These are phyloP conservation scores for Cryptosporidium andersoni DNA, from an alignment of 169 alveolate genomes.

Conservation along the genomic window DNA sequence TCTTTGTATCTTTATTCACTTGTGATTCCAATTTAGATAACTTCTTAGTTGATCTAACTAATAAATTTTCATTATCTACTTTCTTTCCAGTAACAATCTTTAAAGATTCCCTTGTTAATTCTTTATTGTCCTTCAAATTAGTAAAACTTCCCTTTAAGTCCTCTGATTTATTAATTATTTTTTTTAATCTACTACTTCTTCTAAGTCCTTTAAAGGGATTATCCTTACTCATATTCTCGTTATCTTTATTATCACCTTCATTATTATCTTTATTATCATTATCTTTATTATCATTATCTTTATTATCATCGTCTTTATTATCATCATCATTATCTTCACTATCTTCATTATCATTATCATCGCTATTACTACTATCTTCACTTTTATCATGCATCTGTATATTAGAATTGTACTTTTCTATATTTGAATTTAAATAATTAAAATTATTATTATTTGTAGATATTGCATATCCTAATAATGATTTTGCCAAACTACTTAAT, in stretches of 20 bases:
- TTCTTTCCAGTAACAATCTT: not conserved
- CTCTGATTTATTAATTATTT: slow-evolving; percentile 1
- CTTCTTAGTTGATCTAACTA: not conserved
- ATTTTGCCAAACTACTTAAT: slow-evolving; percentile 36
- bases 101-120: not conserved
- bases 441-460: not conserved
- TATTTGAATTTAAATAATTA: not conserved
- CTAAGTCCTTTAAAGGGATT: not conserved
- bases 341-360: not conserved
- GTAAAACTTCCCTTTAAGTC: not conserved
- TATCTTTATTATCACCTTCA: not conserved
- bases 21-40: not conserved
- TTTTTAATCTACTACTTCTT: not conserved
- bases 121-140: not conserved
- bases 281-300: not conserved
- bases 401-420: not conserved
- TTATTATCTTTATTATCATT: not conserved
- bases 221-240: not conserved
- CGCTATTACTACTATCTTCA: not conserved
- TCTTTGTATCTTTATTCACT: not conserved
- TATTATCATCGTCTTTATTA: not conserved
- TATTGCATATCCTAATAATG: slow-evolving; percentile 28
- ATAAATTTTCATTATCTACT: not conserved
- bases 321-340: not conserved
- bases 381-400: not conserved